Evolutionary conservation across 331 rosid species (phyloP).

Genomic region (Acacia pycnantha): DNA sequence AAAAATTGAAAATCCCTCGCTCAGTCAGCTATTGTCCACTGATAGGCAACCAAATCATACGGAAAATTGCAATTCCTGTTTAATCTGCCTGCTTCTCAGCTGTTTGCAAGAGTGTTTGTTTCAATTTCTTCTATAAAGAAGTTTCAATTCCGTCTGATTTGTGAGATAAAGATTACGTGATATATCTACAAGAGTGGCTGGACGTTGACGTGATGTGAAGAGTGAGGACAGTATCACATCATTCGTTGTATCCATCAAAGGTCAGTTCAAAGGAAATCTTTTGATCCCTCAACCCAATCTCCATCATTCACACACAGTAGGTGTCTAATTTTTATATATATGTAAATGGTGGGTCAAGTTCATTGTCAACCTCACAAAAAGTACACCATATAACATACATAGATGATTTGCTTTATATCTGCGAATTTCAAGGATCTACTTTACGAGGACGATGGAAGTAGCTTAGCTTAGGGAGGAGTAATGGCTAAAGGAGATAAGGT

Average conservation of each 20-base stretch:
- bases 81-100: not conserved
- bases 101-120: not conserved
- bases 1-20: not conserved
- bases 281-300: not conserved
- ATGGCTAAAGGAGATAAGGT: constrained; percentile 62
- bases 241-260: not conserved
- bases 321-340: too few species aligned
- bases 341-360: constrained; percentile 43
- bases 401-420: not conserved
- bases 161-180: too few species aligned
- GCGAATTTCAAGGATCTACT: constrained; percentile 24
- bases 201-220: not conserved
- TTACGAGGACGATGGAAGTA: constrained; percentile 43
- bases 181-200: too few species aligned
- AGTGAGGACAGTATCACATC: not conserved
- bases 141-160: too few species aligned
- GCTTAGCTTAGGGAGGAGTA: constrained; percentile 36
- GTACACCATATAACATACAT: not conserved
- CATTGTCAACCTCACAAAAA: constrained; percentile 48
- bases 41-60: not conserved
- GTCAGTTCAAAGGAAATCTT: not conserved
- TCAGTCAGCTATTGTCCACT: not conserved
- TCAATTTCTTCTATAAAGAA: too few species aligned
- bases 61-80: not conserved
- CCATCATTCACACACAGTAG: not conserved